A percentile compares a stretch with the other conserved stretches of the same genome.
phyloP scores from a whole-genome alignment of 371 early-diverging fungal species.

The Rhizopus delemar region DNA sequence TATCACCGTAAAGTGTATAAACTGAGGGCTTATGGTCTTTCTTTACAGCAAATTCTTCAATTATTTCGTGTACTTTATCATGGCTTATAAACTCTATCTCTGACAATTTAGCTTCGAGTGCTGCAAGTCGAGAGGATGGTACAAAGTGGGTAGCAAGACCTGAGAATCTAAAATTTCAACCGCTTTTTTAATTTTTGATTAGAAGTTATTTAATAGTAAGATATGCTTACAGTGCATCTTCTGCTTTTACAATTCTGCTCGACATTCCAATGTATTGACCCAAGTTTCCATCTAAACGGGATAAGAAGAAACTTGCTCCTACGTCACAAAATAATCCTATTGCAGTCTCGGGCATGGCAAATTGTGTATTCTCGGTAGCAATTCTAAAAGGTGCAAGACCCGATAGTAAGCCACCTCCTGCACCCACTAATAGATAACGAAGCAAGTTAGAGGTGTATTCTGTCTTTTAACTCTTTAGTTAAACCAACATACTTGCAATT shows the following conservation, averaged over 20 bases:
- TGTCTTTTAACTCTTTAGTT: background rate
- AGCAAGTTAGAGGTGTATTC: background rate
- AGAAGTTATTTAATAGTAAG: background rate
- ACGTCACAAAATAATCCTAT: conserved; percentile 96
- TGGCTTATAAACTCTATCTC: conserved; percentile 72
- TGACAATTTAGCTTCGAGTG: conserved; percentile 72
- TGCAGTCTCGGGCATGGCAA: conserved; percentile 93
- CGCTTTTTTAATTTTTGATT: conserved; percentile 50
- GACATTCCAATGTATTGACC: conserved; percentile 92
- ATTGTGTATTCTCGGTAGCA: conserved; percentile 90
- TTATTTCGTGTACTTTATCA: conserved; percentile 74
- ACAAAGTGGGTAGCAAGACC: conserved; percentile 95
- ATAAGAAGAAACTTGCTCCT: conserved; percentile 88
- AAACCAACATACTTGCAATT: conserved; percentile 68
- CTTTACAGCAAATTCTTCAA: conserved; percentile 81
- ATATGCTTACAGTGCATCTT: conserved; percentile 51
- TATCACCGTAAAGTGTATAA: conserved; percentile 20
- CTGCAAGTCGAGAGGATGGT: conserved; percentile 73
- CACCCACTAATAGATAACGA: conserved; percentile 60
- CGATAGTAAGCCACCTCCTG: conserved; percentile 93
- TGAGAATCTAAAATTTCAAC: conserved; percentile 37
- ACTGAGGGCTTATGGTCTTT: conserved; percentile 11
- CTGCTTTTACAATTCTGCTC: conserved; percentile 73
- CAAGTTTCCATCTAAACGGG: conserved; percentile 87
- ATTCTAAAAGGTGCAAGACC: conserved; percentile 93